Evolutionary conservation across 768 basidiomycete genomes (phyloP).

Genomic region (Lentinula aciculospora): DNA sequence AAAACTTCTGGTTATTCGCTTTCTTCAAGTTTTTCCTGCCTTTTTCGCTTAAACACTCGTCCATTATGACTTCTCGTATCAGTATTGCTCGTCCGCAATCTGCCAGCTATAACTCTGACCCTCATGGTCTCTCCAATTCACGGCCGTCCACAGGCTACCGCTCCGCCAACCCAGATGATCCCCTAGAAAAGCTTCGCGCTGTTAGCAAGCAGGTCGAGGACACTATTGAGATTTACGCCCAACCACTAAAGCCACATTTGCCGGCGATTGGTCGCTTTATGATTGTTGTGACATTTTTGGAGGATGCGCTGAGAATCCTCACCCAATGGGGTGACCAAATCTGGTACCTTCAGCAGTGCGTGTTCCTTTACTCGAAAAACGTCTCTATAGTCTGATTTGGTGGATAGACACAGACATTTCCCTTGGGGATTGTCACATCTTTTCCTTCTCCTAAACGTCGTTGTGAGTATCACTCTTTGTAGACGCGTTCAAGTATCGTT

Average conservation of each 20-base stretch:
- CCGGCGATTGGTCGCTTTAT: slow-evolving; percentile 94
- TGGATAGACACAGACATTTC: slow-evolving; percentile 82
- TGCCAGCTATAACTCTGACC: slow-evolving; percentile 59
- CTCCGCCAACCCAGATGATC: slow-evolving; percentile 77
- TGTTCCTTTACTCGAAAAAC: slow-evolving; percentile 9
- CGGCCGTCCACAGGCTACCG: slow-evolving; percentile 67
- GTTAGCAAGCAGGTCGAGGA: slow-evolving; percentile 82
- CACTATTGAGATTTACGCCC: slow-evolving; percentile 84
- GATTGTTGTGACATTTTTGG: slow-evolving; percentile 97
- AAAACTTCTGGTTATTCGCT: neutral
- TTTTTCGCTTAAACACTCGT: neutral
- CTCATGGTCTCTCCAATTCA: slow-evolving; percentile 75
- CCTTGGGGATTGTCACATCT: slow-evolving; percentile 93
- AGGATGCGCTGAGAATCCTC: slow-evolving; percentile 90
- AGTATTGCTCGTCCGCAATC: slow-evolving; percentile 70
- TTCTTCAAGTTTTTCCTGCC: neutral
- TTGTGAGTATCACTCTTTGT: slow-evolving; percentile 51
- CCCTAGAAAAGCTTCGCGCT: slow-evolving; percentile 68
- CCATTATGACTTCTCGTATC: slow-evolving; percentile 72
- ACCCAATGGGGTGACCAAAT: slow-evolving; percentile 97
- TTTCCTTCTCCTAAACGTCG: slow-evolving; percentile 87
- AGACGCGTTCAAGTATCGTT: neutral
- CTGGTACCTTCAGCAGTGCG: slow-evolving; percentile 96
- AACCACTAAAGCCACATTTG: slow-evolving; percentile 90
- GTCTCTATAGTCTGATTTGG: neutral